phyloP scores from a whole-genome alignment of 2,329 filamentous ascomycete species.

The Cyclaneusma minus region DNA sequence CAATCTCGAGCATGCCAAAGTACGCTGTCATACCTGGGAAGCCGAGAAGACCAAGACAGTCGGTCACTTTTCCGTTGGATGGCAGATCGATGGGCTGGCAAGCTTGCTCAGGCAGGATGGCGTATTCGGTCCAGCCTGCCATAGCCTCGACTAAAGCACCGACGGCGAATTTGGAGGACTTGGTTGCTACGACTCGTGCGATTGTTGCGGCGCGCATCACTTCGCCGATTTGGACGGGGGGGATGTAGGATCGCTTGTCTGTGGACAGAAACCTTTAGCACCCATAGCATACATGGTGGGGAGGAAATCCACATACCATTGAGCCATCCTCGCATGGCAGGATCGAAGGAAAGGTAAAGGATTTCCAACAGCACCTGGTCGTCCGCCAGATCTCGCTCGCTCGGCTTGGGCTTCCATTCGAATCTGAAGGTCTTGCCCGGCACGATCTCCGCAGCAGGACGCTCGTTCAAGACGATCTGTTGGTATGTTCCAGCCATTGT shows the following conservation, averaged over 20 bases:
- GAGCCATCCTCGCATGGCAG: conserved; percentile 63
- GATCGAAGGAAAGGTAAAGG: conserved; percentile 55
- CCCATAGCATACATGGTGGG: not conserved
- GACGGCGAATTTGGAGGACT: conserved; percentile 33
- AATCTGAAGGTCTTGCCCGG: conserved; percentile 48
- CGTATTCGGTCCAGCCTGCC: conserved; percentile 52
- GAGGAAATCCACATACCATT: conserved; percentile 27
- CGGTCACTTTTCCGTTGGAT: conserved; percentile 29
- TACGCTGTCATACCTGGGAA: conserved; percentile 62
- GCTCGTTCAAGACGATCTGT: conserved; percentile 42
- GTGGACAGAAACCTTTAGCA: conserved; percentile 3
- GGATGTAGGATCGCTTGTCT: conserved; percentile 44
- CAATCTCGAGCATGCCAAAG: conserved; percentile 57
- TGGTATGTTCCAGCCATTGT: too few relatives aligned
- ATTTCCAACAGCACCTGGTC: conserved; percentile 46
- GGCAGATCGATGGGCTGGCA: conserved; percentile 26
- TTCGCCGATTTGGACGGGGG: conserved; percentile 51
- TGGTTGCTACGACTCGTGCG: conserved; percentile 45
- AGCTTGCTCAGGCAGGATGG: conserved; percentile 37
- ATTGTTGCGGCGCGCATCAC: conserved; percentile 51
- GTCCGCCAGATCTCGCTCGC: conserved; percentile 35
- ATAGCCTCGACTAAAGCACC: conserved; percentile 41
- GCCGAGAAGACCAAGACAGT: conserved; percentile 46
- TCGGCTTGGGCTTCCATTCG: conserved; percentile 30
- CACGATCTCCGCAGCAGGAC: conserved; percentile 43